A percentile compares a stretch with the other conserved stretches of the same genome.
phyloP scores from a whole-genome alignment of 2,329 filamentous ascomycete genomes.

The Saccharata proteae region DNA sequence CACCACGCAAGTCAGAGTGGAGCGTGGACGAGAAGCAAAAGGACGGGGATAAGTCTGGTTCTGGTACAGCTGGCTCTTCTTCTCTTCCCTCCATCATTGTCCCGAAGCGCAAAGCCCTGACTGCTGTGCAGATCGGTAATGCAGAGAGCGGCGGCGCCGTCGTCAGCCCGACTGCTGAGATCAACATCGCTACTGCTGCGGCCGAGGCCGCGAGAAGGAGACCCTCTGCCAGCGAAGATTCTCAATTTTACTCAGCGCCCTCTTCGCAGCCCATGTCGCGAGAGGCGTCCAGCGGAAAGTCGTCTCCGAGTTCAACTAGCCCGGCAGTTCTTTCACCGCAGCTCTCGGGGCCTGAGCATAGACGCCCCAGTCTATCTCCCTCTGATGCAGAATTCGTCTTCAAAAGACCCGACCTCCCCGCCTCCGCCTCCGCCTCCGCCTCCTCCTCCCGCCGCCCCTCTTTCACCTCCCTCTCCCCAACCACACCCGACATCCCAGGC shows the following conservation, averaged over 20 bases:
- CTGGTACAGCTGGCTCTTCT: slow-evolving; percentile 16
- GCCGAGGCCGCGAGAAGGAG: neutral
- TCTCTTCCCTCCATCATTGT: slow-evolving; percentile 24
- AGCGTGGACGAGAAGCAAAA: slow-evolving; percentile 20
- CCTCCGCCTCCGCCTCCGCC: neutral
- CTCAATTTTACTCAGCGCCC: too few species aligned
- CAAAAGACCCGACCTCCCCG: slow-evolving; percentile 2
- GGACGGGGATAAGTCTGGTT: slow-evolving; percentile 12
- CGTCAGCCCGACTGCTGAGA: too few species aligned
- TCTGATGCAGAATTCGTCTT: slow-evolving; percentile 5
- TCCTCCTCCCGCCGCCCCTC: slow-evolving; percentile 3
- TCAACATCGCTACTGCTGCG: slow-evolving; percentile 3
- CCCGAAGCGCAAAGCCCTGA: slow-evolving; percentile 34
- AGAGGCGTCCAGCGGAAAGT: too few species aligned
- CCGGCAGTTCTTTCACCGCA: slow-evolving; percentile 8
- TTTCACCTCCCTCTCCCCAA: neutral
- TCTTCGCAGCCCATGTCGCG: neutral
- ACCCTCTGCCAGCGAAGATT: too few species aligned
- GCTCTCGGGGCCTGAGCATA: slow-evolving; percentile 4
- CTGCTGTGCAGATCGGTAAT: slow-evolving; percentile 29
- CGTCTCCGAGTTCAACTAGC: too few species aligned
- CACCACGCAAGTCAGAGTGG: slow-evolving; percentile 6
- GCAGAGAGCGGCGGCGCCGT: too few species aligned
- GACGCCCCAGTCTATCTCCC: slow-evolving; percentile 9
- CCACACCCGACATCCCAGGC: neutral